Percentiles rank a stretch among this genome's conserved stretches.
Evolutionary conservation across 2,329 filamentous ascomycete genomes (phyloP).

Genomic region (Verticillium longisporum): DNA sequence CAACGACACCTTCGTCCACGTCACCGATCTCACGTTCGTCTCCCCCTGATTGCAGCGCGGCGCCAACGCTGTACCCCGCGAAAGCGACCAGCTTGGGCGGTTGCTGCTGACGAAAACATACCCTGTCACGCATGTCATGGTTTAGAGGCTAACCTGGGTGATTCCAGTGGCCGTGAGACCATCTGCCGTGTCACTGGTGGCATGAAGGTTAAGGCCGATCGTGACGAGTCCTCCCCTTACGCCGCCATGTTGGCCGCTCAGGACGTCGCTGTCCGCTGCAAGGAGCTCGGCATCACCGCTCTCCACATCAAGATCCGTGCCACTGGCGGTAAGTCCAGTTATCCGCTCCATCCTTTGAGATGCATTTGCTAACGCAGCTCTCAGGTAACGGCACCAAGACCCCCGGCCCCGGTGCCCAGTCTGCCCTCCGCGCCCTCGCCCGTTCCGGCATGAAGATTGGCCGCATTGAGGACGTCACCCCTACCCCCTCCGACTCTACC

Average conservation of each 20-base stretch:
- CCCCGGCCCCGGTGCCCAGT: conserved; percentile 97
- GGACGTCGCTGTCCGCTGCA: conserved; percentile 85
- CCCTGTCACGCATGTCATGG: conserved; percentile 5
- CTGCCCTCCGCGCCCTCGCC: conserved; percentile 95
- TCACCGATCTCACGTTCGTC: conserved; percentile 93
- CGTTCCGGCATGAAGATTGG: conserved; percentile 99
- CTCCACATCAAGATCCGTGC: conserved; percentile 99
- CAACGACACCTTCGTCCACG: conserved; percentile 94
- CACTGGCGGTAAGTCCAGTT: conserved; percentile 75
- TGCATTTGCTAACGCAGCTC: background rate
- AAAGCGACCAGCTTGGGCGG: background rate
- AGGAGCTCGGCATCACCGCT: conserved; percentile 71
- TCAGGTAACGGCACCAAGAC: conserved; percentile 98
- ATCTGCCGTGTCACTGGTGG: conserved; percentile 99
- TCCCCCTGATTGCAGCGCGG: conserved; percentile 3
- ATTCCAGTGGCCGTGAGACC: conserved; percentile 95
- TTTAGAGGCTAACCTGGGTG: conserved; percentile 58
- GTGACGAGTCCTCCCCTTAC: conserved; percentile 99
- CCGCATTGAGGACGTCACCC: conserved; percentile 98
- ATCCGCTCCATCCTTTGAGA: background rate
- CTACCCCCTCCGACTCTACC: conserved; percentile 97
- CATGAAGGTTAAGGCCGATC: conserved; percentile 99
- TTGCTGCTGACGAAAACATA: conserved; percentile 4
- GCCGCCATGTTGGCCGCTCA: conserved; percentile 99
- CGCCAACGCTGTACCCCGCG: background rate